phyloP scores from a whole-genome alignment of 2,329 filamentous ascomycete genomes.

The Colletotrichum gloeosporioides region DNA sequence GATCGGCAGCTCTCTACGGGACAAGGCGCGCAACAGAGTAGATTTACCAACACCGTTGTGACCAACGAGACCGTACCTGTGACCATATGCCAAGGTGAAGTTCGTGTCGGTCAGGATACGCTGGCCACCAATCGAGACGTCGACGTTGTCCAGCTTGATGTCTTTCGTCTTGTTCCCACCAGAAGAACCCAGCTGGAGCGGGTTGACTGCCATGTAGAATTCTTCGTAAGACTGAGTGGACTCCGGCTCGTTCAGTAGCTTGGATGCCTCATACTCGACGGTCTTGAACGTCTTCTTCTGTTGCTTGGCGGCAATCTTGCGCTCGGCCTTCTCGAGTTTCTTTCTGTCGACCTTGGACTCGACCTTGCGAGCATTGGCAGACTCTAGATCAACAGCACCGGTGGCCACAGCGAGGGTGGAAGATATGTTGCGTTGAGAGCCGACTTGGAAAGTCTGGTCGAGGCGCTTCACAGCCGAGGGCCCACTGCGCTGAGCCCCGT shows the following conservation, averaged over 20 bases:
- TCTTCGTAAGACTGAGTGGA: constrained; percentile 94
- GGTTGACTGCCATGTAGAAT: constrained; percentile 99
- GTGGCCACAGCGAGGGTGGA: constrained; percentile 89
- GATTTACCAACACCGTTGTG: constrained; percentile 99
- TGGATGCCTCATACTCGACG: constrained; percentile 96
- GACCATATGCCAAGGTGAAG: constrained; percentile 87
- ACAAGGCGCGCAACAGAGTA: constrained; percentile 90
- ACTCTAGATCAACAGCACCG: constrained; percentile 88
- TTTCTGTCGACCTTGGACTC: constrained; percentile 98
- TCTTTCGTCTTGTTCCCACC: constrained; percentile 93
- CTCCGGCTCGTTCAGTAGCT: constrained; percentile 82
- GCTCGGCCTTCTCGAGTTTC: constrained; percentile 98
- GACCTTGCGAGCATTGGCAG: constrained; percentile 89
- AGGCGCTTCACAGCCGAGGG: constrained; percentile 83
- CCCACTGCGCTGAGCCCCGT: constrained; percentile 73
- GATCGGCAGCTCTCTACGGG: constrained; percentile 90
- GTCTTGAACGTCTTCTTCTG: constrained; percentile 98
- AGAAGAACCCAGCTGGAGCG: constrained; percentile 80
- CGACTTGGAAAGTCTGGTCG: constrained; percentile 94
- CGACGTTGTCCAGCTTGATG: constrained; percentile 96
- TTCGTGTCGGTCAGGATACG: constrained; percentile 92
- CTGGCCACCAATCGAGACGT: constrained; percentile 88
- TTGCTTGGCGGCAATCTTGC: constrained; percentile 97
- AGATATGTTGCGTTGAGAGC: constrained; percentile 92
- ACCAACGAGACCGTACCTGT: constrained; percentile 95